Evolutionary conservation across 306 rosid genomes (phyloP), one percentile per base, ranked within the genome.

Genomic region (Albizia julibrissin): DNA sequence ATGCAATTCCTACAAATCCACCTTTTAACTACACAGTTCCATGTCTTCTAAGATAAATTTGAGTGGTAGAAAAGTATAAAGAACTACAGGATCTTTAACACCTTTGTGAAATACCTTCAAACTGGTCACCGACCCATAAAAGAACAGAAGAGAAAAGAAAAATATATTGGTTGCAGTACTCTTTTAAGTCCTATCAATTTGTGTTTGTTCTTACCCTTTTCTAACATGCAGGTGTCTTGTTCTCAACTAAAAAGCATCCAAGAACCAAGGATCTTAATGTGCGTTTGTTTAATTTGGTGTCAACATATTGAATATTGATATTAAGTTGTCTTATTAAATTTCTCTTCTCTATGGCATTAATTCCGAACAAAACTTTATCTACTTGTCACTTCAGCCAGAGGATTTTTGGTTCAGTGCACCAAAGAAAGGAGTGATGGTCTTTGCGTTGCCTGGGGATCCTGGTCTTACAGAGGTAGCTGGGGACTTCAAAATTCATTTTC

Each of bases 361-460:
- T 37, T 74, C 72, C 66, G 54, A 69, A 52, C 69, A 82, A 67
- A 29, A 8, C 72, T 49, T 66, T 8, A 52, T 50, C 27, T 71
- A 74, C 58, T 24, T 80, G 44, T 46, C 37, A 74, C 65, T 78
- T 85, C 91, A 96, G 99, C 91, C 98, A 22, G 98, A 96, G 82
- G 99, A 93, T 83, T 90, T 84, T 91, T 96, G 97, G 98, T 96
- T 93, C 82, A 85, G 91, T 87, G 98, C 99, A 7, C 97, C 99
- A 66, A 96, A 96, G 91, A 93, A 96, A 88, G 98, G 99, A 76
- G 92, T 93, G 69, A 93, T 96, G 97, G 99, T 96, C 82, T 96
- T 96, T 83, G 98, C 97, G 8, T 83, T 93, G 86, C 99, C 97
- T 2, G 99, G 99, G 85, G 98, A 96, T 84, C 98, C 97, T 27